Base-by-base conservation (phyloP, 768 basidiomycete species). In the Hypsizygus marmoreus region DNA sequence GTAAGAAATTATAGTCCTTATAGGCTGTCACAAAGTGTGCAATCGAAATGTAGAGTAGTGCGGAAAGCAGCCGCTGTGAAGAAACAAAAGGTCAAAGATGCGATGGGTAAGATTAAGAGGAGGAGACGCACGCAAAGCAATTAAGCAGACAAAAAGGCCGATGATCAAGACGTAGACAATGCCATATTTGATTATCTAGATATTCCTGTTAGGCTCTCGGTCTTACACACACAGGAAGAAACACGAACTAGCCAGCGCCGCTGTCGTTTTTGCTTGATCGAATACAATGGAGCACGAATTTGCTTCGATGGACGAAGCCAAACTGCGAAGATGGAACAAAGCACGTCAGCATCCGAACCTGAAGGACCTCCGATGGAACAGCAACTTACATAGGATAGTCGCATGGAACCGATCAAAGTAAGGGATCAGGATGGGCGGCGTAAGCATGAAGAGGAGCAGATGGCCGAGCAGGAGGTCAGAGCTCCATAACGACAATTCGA, bases 271-370 rank as follows among this genome's bases (percentile, higher is more conserved):
- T 94, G 88, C 68, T 91, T 92, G 64, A 91, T 77, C 36, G 87
- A 88, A 68, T 91, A 97, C 56, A 97, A 71, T 0, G 94, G 93
- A 2, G 94, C 84, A 35, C 91, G 88, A 53, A 95, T 95, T 68
- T 95, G 93, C 64, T 91, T 91, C 43, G 91, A 94, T 16, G 92
- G 93, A 17, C 90, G 84, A 37, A 98, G 73, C 95, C 97, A 98
- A 77, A 97, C 89, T 91, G 56, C 9, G 41, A 26, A 7, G 35
- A 40, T 37, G 28, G 13, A 43, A 36, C 43, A 35, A 36, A 30
- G 16, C 6, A 17, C 8, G 25, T n/a, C 25, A 16, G 11, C 10
- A 36, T 38, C 10, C 6, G 0, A 1, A 11, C 6, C 14, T 22
- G 6, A n/a, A 40, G 23, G 37, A 43, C 13, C 5, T n/a, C n/a